These are phyloP conservation scores for Corylus heterophylla DNA, from an alignment of 306 rosid genomes.

Conservation along the genomic window DNA sequence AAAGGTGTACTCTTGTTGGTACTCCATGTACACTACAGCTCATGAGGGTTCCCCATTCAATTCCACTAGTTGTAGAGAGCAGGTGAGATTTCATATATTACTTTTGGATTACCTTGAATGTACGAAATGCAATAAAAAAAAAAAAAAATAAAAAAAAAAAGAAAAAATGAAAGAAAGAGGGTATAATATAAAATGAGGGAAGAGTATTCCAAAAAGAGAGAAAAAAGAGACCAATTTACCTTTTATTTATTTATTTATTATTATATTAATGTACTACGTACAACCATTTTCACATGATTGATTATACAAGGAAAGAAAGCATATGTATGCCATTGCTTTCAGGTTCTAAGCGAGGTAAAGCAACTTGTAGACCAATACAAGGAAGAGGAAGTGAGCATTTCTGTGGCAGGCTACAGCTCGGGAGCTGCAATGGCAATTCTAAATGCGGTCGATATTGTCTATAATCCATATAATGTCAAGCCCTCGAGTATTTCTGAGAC, in stretches of 20 bases:
- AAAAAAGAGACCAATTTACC: too few relatives aligned
- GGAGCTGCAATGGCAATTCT: constrained; percentile 74
- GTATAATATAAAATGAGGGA: too few relatives aligned
- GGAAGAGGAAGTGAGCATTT: constrained; percentile 70
- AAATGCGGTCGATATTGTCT: constrained; percentile 60
- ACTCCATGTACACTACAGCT: constrained; percentile 69
- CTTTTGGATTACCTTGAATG: neutral
- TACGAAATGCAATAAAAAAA: too few relatives aligned
- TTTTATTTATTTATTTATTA: too few relatives aligned
- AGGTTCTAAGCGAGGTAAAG: constrained; percentile 57
- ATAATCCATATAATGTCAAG: too few relatives aligned
- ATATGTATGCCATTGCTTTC: neutral
- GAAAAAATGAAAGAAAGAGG: too few relatives aligned
- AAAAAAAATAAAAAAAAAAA: too few relatives aligned
- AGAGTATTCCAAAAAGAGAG: too few relatives aligned
- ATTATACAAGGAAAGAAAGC: neutral
- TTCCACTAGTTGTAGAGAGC: constrained; percentile 61
- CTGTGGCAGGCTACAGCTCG: constrained; percentile 64
- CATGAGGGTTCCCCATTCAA: constrained; percentile 65
- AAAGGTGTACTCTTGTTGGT: constrained; percentile 78
- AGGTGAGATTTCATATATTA: constrained; percentile 37
- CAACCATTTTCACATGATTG: too few relatives aligned
- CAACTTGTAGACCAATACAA: constrained; percentile 54
- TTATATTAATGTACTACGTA: too few relatives aligned
- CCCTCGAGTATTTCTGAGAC: too few relatives aligned